Conservation (phyloP, 78 protist genomes). For the Pelomyxa schiedti region DNA sequence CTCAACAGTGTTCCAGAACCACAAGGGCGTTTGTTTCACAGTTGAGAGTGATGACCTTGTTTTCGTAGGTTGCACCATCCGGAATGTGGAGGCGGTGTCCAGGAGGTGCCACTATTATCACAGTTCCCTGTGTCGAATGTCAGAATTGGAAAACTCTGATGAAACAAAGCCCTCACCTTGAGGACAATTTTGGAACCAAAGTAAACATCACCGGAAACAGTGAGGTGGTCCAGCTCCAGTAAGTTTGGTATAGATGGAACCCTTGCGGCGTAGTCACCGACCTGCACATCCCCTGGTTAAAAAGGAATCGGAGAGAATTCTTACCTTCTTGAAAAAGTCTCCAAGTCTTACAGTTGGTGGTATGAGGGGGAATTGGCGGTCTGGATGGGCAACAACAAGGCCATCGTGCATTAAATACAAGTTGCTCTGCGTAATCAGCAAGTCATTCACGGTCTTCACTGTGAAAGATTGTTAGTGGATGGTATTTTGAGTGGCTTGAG, state of each 20-base stretch:
- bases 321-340: conserved; percentile 58
- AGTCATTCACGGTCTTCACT: conserved; percentile 42
- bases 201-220: conserved; percentile 85
- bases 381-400: conserved; percentile 41
- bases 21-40: no score
- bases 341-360: conserved; percentile 85
- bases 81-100: no score
- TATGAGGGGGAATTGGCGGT: conserved; percentile 47
- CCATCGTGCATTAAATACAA: conserved; percentile 63
- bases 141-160: no score
- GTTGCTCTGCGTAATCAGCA: conserved; percentile 80
- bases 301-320: background rate
- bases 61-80: no score
- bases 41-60: no score
- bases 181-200: no score
- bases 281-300: no score
- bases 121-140: no score
- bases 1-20: no score
- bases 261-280: conserved; percentile 48
- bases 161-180: no score
- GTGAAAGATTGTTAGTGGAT: background rate
- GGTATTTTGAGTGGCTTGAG: conserved; percentile 6
- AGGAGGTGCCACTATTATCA: no score
- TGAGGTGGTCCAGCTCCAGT: conserved; percentile 75
- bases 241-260: conserved; percentile 69